Base-by-base conservation (phyloP, 2,329 filamentous ascomycete species). In the Colletotrichum gloeosporioides region DNA sequence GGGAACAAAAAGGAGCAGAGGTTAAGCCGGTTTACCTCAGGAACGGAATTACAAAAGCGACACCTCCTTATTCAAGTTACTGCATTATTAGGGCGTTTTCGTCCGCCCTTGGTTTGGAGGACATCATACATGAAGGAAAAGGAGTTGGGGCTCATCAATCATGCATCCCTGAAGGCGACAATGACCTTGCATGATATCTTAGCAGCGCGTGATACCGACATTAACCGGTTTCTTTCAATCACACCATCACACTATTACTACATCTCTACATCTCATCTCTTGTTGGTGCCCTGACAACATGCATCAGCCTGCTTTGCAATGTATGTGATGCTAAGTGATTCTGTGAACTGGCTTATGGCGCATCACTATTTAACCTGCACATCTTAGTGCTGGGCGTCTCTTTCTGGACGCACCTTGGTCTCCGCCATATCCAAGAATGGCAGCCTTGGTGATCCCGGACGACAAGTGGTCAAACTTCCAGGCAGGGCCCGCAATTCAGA, bases 171-270 rank as follows among this genome's bases (percentile, higher is more conserved):
- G 29, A 36, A 29, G 64, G 63, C n/a, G 57, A 29, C 31, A 44
- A 73, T 44, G 59, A 69, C 31, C n/a, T 74, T 69, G 73, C 73
- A 74, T 61, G 49, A 76, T 62, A 65, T 39, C 25, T 44, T 63
- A 36, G 18, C 15, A 73, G 69, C 73, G 63, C 62, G 63, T 69
- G 53, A 29, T 25, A 73, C 62, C 69, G 55, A 59, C 22, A n/a
- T 53, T 36, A 31, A 34, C 18, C 16, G 57, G 57, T 25, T 59
- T 71, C 25, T 66, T 18, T 66, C 27, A n/a, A 63, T 62, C 31
- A 63, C 59, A 63, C 12, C 18, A 36, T 36, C 13, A 18, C 16
- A 13, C 34, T 31, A 15, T 22, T 22, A 22, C 22, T 22, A 22
- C 22, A 22, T 22, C 22, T 22, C 59, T n/a, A 31, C 13, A 9